Evolutionary conservation across 2,329 filamentous ascomycete genomes (phyloP).

Genomic region (Pyrenochaeta sp.): DNA sequence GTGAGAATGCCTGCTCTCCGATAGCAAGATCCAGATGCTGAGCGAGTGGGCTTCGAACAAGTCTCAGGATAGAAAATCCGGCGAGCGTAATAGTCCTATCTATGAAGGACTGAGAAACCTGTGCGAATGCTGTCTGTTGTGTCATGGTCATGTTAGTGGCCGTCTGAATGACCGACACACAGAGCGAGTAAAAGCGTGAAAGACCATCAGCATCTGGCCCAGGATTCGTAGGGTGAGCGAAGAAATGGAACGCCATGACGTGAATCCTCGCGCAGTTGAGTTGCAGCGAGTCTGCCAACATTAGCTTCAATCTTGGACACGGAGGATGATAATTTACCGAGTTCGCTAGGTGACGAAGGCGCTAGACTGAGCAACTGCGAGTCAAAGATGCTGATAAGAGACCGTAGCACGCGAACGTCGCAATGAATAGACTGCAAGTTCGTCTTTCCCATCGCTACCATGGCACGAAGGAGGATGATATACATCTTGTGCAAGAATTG

Average conservation of each 20-base stretch:
- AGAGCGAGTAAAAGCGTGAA: conserved; percentile 40
- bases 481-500: conserved; percentile 45
- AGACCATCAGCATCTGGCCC: conserved; percentile 37
- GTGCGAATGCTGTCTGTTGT: conserved; percentile 33
- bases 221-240: conserved; percentile 37
- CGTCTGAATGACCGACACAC: conserved; percentile 39
- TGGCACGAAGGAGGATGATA: conserved; percentile 41
- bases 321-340: conserved; percentile 28
- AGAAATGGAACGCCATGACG: conserved; percentile 47
- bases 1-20: conserved; percentile 44
- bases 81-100: conserved; percentile 43
- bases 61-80: conserved; percentile 43
- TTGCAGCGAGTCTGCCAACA: conserved; percentile 40
- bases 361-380: conserved; percentile 41
- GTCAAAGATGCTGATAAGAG: conserved; percentile 46
- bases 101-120: conserved; percentile 42
- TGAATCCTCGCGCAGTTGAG: conserved; percentile 46
- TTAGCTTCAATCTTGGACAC: background rate
- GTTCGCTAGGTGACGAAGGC: conserved; percentile 39
- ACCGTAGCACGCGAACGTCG: conserved; percentile 40
- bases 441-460: conserved; percentile 43
- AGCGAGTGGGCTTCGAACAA: conserved; percentile 38
- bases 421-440: conserved; percentile 41
- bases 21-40: conserved; percentile 40
- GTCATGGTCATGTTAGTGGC: conserved; percentile 27